Evolutionary conservation across 2,329 filamentous ascomycete genomes (phyloP), one percentile per base, ranked within the genome.

Genomic region (Dothistroma septosporum): DNA sequence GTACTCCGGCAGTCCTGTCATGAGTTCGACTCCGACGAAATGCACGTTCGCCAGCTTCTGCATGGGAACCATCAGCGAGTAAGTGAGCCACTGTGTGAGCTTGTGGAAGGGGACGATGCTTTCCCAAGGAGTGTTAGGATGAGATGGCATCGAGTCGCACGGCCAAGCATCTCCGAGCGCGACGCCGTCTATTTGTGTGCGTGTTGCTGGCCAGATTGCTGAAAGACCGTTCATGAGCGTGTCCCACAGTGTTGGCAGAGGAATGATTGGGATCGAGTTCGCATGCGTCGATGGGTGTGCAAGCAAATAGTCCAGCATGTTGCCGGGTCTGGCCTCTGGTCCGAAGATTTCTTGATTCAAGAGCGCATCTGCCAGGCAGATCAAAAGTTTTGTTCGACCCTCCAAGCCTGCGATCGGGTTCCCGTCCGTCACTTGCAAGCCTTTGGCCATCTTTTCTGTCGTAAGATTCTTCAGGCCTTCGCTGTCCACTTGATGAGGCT

Each of bases 221-320:
- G 86, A 84, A 10, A 99, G 81, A 8, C 92, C 91, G 60, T 91
- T 87, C 86, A 96, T 95, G 11, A 99, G 84, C 1, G 93, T 86
- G 63, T 87, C 87, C 94, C 94, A 99, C 8, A 99, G 81, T 0
- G 92, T 93, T 1, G 92, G 91, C 12, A 97, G 80, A 11, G 90
- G 85, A 48, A 97, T 86, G 64, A 97, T 91, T 1, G 93, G 91
- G 53, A 92, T 89, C 0, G 92, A 95, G 0, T 91, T 90, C 14
- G 91, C 91, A 72, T 93, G 88, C 5, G 93, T 97, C 1, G 91
- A 88, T 1, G 92, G 90, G 72, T 97, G 94, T 2, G 90, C 89
- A 44, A 97, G 84, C n/a, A 97, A 85, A 73, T 96, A 92, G 75
- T 97, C 93, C 64, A 97, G 86, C 87, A 99, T 92, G 74, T 96